Evolutionary conservation across 257 asterid species (phyloP), one percentile per base, ranked within the genome.

Genomic region (Plantago ovata): DNA sequence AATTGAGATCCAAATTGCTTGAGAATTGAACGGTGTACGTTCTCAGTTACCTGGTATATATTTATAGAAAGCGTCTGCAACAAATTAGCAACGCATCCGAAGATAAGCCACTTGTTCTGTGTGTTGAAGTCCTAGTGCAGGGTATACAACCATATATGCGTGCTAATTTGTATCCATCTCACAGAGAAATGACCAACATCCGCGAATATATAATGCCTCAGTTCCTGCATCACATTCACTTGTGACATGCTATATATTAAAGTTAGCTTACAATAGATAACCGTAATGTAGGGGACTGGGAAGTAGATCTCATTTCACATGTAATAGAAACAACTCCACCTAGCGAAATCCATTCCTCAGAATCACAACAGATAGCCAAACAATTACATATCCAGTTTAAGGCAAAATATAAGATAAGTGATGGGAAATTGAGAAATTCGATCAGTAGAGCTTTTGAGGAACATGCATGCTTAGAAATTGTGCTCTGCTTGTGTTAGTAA

Each of bases 201-300:
- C 0, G 90, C 94, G 63, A 84, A 86, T n/a, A n/a, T n/a, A n/a
- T 24, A 86, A 44, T 6, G 95, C 95, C 65, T 84, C 95, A 1
- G 84, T 60, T 55, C 93, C 89, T 79, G 76, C 66, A 16, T 8
- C 18, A 28, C 14, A 18, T 38, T 38, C 45, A 18, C 28, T 4
- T 22, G 19, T 20, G 11, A 18, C 7, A 11, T 7, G 24, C 10
- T 46, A 7, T 14, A n/a, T 6, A 23, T 23, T 13, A 12, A 12
- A 32, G n/a, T 22, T 9, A 52, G 41, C 28, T 52, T 24, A 22
- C 16, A 33, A n/a, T n/a, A n/a, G n/a, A n/a, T n/a, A n/a, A n/a
- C n/a, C n/a, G n/a, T n/a, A n/a, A n/a, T n/a, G n/a, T n/a, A n/a
- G n/a, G n/a, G n/a, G n/a, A n/a, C n/a, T n/a, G n/a, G n/a, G n/a